phyloP scores from a whole-genome alignment of 1,284 basidiomycete species.

The Sanghuangporus baumii region DNA sequence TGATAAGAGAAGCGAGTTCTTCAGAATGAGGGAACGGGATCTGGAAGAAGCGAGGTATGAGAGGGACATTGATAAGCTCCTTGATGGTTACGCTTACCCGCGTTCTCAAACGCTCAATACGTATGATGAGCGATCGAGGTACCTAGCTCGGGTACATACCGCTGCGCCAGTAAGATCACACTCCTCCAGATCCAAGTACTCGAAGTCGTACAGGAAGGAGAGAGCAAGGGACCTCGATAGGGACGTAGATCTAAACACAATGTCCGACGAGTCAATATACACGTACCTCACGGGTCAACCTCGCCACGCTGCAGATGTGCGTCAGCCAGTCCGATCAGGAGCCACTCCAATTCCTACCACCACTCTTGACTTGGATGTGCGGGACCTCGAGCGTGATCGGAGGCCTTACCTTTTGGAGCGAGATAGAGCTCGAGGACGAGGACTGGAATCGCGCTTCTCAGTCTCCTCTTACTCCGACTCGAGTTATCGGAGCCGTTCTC shows the following conservation, averaged over 20 bases:
- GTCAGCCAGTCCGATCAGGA: conserved; percentile 53
- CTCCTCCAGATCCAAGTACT: background rate
- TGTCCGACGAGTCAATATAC: conserved; percentile 55
- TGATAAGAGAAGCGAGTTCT: conserved; percentile 23
- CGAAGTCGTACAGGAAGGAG: conserved; percentile 9
- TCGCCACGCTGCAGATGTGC: conserved; percentile 52
- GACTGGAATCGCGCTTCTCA: conserved; percentile 3
- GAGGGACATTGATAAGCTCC: conserved; percentile 43
- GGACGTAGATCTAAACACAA: conserved; percentile 31
- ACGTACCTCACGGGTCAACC: conserved; percentile 61
- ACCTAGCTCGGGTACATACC: conserved; percentile 18
- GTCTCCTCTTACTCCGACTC: conserved; percentile 13
- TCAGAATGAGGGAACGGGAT: conserved; percentile 37
- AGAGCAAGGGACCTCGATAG: background rate
- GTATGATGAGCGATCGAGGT: conserved; percentile 6
- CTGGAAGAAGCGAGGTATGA: conserved; percentile 47
- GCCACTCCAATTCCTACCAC: conserved; percentile 32
- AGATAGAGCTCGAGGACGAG: background rate
- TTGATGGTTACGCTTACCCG: conserved; percentile 47
- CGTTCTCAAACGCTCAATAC: conserved; percentile 24
- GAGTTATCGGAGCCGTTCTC: conserved; percentile 28
- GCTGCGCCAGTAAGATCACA: conserved; percentile 1
- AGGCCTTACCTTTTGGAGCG: background rate
- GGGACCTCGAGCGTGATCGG: conserved; percentile 8
- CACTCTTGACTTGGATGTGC: conserved; percentile 40